These are phyloP conservation scores for Neurospora sp. DNA, from an alignment of 495 filamentous ascomycete species.

Conservation along the genomic window DNA sequence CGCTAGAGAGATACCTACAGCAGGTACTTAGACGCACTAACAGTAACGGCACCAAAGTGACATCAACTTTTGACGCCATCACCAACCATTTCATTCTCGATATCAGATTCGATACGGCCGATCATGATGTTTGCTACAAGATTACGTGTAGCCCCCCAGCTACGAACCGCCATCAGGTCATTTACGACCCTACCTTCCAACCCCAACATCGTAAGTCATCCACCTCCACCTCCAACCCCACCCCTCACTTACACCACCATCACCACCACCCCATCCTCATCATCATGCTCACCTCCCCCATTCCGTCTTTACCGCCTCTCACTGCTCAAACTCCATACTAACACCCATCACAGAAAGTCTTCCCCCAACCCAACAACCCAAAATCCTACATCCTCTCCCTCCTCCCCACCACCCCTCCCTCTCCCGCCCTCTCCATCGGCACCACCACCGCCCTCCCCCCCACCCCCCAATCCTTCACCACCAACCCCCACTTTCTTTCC, in stretches of 20 bases:
- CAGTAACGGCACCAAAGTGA: background rate
- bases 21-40: background rate
- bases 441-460: slow-evolving; percentile 63
- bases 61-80: background rate
- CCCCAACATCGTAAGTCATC: slow-evolving; percentile 34
- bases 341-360: slow-evolving; percentile 53
- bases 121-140: background rate
- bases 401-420: slow-evolving; percentile 65
- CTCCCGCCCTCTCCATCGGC: slow-evolving; percentile 60
- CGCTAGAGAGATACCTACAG: background rate
- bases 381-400: slow-evolving; percentile 55
- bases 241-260: background rate
- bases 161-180: slow-evolving; percentile 5
- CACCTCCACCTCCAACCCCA: background rate
- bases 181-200: slow-evolving; percentile 33
- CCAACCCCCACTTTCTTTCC: slow-evolving; percentile 65
- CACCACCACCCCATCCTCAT: background rate
- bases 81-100: background rate
- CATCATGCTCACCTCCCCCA: background rate
- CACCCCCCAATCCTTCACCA: slow-evolving; percentile 61
- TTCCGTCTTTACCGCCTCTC: too few relatives aligned
- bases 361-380: slow-evolving; percentile 35
- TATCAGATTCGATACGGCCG: background rate
- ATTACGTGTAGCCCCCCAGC: background rate
- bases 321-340: background rate